These are phyloP conservation scores for Spongiforma sp. DNA, from an alignment of 1,284 basidiomycete genomes.

Conservation along the genomic window DNA sequence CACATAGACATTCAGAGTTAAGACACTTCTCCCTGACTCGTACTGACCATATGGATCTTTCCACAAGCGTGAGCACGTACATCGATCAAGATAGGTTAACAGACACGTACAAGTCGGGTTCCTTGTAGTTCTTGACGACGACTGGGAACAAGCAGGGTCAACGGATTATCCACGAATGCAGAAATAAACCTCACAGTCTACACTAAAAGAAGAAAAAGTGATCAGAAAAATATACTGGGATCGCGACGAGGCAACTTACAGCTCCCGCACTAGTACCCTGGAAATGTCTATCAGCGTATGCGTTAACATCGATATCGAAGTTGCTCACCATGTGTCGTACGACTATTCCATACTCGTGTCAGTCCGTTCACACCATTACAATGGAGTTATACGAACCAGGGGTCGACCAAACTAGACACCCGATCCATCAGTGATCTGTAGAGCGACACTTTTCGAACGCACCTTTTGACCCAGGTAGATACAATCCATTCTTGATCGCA, in stretches of 20 bases:
- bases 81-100: constrained; percentile 2
- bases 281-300: constrained; percentile 3
- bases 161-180: neutral
- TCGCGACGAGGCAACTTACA: constrained; percentile 53
- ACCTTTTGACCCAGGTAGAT: constrained; percentile 94
- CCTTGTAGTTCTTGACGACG: constrained; percentile 66
- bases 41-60: constrained; percentile 74
- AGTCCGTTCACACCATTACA: constrained; percentile 10
- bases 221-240: constrained; percentile 3
- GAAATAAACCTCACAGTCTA: constrained; percentile 59
- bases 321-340: constrained; percentile 59
- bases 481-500: constrained; percentile 79
- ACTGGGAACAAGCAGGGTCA: constrained; percentile 44
- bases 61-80: constrained; percentile 32
- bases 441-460: constrained; percentile 15
- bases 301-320: neutral
- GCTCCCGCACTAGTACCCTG: constrained; percentile 77
- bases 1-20: constrained; percentile 20
- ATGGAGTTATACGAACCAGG: constrained; percentile 41
- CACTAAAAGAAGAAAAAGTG: constrained; percentile 47
- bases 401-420: constrained; percentile 49
- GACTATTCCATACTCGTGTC: constrained; percentile 41
- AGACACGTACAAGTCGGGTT: constrained; percentile 73
- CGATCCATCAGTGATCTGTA: neutral
- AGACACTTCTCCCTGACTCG: constrained; percentile 26